Evolutionary conservation across 352 stramenopile genomes (phyloP), one percentile per base, ranked within the genome.

Genomic region (Globisporangium viniferum): DNA sequence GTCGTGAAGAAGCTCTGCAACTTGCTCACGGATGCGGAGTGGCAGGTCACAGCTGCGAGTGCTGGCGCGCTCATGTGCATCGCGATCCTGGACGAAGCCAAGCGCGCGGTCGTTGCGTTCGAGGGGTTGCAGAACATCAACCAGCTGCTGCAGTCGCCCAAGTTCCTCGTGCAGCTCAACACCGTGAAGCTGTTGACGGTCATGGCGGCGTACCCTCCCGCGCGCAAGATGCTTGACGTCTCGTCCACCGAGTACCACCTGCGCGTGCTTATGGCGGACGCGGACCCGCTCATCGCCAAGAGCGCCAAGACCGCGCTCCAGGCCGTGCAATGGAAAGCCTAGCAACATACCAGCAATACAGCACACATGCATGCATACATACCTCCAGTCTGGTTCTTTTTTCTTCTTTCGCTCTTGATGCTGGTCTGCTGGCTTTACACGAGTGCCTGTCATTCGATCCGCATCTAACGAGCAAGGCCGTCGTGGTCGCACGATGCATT

Each of bases 61-160:
- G 77, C 81, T 0, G 82, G 86, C 5, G 86, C 84, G 49, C 75
- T 93, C 66, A 92, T 92, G 82, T 76, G 69, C 57, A 61, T 93
- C 51, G 79, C 81, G 3, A 78, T 88, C 14, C 53, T 90, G 64
- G 84, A 92, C 65, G 82, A 92, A 31, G 76, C 82, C 24, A 93
- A 93, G 79, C 79, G 80, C 35, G 70, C 77, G 65, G 79, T 93
- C 59, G 76, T 92, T 41, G 70, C 72, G 15, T 69, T 68, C 33
- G 79, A 89, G 15, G 81, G 71, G 5, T 73, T 91, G 7, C 65
- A 74, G 31, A 71, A 44, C n/a, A 64, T 89, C 46, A 89, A 89
- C 53, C 79, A 88, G 57, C 67, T 93, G 44, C 72, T 94, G 68
- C 75, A 91, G 72, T 77, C 82, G 59, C 71, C 77, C 63, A 84